phyloP scores from a whole-genome alignment of 495 filamentous ascomycete species.

The Daldinia caldariorum region DNA sequence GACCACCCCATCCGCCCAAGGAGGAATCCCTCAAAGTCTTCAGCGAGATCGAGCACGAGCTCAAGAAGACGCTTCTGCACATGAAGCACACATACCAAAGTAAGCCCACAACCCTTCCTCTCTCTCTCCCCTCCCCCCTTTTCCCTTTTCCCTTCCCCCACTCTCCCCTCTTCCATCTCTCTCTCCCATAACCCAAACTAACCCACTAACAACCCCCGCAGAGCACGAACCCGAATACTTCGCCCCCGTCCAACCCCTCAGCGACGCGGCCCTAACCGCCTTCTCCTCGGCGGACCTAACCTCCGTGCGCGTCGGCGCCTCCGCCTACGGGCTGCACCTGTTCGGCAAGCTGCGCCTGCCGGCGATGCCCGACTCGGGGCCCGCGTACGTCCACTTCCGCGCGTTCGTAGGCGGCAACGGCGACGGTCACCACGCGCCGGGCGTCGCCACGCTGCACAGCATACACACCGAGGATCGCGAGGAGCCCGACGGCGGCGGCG shows the following conservation, averaged over 20 bases:
- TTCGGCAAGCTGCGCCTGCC: slow-evolving; percentile 66
- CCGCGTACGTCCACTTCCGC: slow-evolving; percentile 61
- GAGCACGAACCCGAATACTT: slow-evolving; percentile 64
- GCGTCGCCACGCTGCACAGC: slow-evolving; percentile 60
- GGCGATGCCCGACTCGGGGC: slow-evolving; percentile 52
- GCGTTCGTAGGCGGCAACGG: slow-evolving; percentile 60
- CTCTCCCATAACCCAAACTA: neutral
- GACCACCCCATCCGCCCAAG: slow-evolving; percentile 59
- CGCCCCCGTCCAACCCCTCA: slow-evolving; percentile 57
- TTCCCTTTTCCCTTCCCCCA: neutral
- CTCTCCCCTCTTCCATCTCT: neutral
- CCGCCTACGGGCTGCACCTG: slow-evolving; percentile 65
- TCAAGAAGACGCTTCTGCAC: slow-evolving; percentile 62
- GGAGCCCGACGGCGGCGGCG: slow-evolving; percentile 55
- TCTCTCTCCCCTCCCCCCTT: slow-evolving; percentile 2
- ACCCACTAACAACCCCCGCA: slow-evolving; percentile 17
- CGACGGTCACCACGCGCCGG: slow-evolving; percentile 54
- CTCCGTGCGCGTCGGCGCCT: slow-evolving; percentile 60
- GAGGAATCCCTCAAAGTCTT: slow-evolving; percentile 63
- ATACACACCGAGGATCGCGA: slow-evolving; percentile 64
- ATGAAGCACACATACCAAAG: slow-evolving; percentile 56
- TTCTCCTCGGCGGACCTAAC: slow-evolving; percentile 60
- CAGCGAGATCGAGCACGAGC: slow-evolving; percentile 56
- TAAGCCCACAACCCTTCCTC: slow-evolving; percentile 37
- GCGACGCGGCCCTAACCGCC: slow-evolving; percentile 56